Conservation (phyloP, 441 rosid genomes). For the Adansonia madagascariensis region DNA sequence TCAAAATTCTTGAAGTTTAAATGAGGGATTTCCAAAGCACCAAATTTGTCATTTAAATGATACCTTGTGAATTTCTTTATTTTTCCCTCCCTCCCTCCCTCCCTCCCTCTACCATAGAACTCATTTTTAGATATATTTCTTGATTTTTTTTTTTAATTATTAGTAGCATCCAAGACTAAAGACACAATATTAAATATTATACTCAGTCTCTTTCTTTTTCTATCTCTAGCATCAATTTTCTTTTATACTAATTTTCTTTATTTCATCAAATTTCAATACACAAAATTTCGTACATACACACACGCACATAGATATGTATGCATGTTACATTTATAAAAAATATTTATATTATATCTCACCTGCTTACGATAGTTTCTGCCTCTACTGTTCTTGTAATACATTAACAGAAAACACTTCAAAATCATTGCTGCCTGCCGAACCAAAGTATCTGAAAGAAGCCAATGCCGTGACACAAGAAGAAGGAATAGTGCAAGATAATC, state of each 20-base stretch:
- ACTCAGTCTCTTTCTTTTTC: neutral
- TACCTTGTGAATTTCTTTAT: neutral
- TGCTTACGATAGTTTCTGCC: slow-evolving; percentile 75
- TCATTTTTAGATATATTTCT: neutral
- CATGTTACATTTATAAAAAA: neutral
- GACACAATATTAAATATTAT: neutral
- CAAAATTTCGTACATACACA: neutral
- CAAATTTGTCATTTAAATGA: neutral
- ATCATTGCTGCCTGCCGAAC: slow-evolving; percentile 75
- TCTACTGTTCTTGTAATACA: slow-evolving; percentile 72
- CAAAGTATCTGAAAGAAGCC: slow-evolving; percentile 59
- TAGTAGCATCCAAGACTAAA: neutral
- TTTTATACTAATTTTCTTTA: neutral
- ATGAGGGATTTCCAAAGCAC: neutral
- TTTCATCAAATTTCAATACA: neutral
- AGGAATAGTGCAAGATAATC: neutral
- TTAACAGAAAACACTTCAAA: slow-evolving; percentile 63
- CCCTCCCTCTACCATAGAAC: neutral
- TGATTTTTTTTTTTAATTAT: neutral
- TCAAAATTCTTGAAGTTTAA: neutral
- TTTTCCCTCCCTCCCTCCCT: neutral
- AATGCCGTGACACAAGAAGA: slow-evolving; percentile 2
- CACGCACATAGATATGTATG: neutral
- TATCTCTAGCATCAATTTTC: neutral
- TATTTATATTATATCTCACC: slow-evolving; percentile 42